Conservation (phyloP, 129 eudicot genomes). For the Helianthus tuberosus region DNA sequence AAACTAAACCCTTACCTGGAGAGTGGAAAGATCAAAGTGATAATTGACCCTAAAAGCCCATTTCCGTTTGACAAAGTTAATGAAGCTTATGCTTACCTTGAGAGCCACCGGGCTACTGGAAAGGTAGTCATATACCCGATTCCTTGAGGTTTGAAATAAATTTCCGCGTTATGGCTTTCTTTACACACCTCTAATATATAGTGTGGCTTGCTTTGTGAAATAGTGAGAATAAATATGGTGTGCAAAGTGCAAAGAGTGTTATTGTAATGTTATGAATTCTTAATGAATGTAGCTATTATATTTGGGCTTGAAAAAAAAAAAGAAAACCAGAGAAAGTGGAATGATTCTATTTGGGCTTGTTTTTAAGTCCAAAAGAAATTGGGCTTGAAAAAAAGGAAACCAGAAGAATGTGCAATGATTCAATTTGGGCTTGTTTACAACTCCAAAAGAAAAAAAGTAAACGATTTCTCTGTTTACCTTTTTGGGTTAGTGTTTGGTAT, state of each 20-base stretch:
- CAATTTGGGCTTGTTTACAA: too few relatives aligned
- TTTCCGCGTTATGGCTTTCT: background rate
- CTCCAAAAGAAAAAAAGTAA: too few relatives aligned
- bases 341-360: too few relatives aligned
- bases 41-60: constrained; percentile 80
- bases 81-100: constrained; percentile 85
- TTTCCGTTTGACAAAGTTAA: constrained; percentile 72
- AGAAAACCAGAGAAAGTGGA: too few relatives aligned
- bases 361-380: too few relatives aligned
- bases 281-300: too few relatives aligned
- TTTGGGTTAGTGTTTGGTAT: too few relatives aligned
- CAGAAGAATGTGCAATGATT: too few relatives aligned
- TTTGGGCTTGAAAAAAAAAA: too few relatives aligned
- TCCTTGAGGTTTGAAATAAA: constrained; percentile 39
- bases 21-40: constrained; percentile 80
- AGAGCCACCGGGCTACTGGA: constrained; percentile 77
- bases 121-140: constrained; percentile 83
- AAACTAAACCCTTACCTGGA: constrained; percentile 75
- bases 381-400: too few relatives aligned
- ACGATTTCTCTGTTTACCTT: too few relatives aligned
- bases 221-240: constrained; percentile 17
- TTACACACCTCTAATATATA: background rate
- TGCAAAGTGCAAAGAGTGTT: background rate
- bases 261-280: background rate
- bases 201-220: background rate